phyloP scores from a whole-genome alignment of 768 basidiomycete genomes.

The Mycena chlorophos region DNA sequence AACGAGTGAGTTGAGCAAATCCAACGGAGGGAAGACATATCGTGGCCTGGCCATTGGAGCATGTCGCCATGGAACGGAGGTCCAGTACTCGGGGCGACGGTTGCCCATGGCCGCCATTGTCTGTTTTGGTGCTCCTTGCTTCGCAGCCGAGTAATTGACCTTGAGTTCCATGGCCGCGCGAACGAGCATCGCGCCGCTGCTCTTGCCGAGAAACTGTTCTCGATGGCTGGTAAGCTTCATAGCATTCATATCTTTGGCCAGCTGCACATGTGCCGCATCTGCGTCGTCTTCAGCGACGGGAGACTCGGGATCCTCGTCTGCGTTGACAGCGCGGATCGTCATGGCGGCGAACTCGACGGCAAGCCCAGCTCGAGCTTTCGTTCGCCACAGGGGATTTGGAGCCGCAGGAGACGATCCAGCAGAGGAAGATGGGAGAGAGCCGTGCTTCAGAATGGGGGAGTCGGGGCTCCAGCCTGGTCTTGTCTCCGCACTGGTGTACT shows the following conservation, averaged over 20 bases:
- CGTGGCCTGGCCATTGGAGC: background rate
- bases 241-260: background rate
- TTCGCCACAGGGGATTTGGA: background rate
- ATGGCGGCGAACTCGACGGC: background rate
- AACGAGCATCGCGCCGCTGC: constrained; percentile 57
- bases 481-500: background rate
- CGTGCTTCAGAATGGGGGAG: background rate
- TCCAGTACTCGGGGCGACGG: constrained; percentile 17
- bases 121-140: constrained; percentile 25
- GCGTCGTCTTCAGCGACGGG: background rate
- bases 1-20: constrained; percentile 53
- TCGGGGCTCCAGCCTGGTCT: background rate
- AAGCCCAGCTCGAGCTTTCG: background rate
- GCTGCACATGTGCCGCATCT: background rate
- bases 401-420: background rate
- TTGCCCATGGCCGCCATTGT: constrained; percentile 37
- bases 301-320: background rate
- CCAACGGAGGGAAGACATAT: constrained; percentile 50
- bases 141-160: constrained; percentile 28
- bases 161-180: constrained; percentile 59
- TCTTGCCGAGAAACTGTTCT: constrained; percentile 54
- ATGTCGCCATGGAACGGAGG: constrained; percentile 27
- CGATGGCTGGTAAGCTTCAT: background rate
- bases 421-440: background rate
- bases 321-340: background rate